These are phyloP conservation scores for Elaeis oleifera DNA, from an alignment of 202 grass and related monocot species.

Conservation along the genomic window DNA sequence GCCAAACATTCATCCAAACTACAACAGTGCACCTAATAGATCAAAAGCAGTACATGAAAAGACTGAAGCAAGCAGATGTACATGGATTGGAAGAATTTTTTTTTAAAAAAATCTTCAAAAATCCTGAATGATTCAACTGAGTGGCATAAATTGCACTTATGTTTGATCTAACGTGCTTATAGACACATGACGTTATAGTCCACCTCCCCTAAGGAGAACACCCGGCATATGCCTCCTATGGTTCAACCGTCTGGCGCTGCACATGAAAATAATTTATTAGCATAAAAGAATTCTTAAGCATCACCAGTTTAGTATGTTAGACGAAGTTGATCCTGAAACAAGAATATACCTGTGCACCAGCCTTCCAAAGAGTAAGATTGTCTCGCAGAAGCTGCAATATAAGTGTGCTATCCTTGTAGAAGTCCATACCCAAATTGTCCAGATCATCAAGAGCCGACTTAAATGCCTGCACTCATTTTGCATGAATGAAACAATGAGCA, in stretches of 20 bases:
- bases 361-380: slow-evolving; percentile 12
- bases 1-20: no score
- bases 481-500: no score
- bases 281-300: background rate
- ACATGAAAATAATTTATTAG: background rate
- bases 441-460: slow-evolving; percentile 6
- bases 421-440: background rate
- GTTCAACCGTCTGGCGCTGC: slow-evolving; percentile 3
- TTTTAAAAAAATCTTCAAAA: no score
- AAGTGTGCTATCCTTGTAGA: slow-evolving; percentile 5
- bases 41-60: no score
- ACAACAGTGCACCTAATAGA: no score
- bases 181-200: slow-evolving; percentile 13
- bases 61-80: no score
- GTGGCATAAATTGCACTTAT: background rate
- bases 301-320: background rate
- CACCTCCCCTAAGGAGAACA: slow-evolving; percentile 1
- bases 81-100: no score
- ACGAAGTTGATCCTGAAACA: background rate
- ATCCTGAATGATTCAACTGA: no score
- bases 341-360: background rate
- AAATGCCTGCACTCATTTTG: slow-evolving; percentile 10
- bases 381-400: slow-evolving; percentile 17
- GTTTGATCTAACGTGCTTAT: background rate
- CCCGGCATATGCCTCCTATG: background rate